A percentile compares a stretch with the other conserved stretches of the same genome.
These are phyloP conservation scores for Diaporthe aspalathi DNA, from an alignment of 2,329 filamentous ascomycete species.

Conservation along the genomic window DNA sequence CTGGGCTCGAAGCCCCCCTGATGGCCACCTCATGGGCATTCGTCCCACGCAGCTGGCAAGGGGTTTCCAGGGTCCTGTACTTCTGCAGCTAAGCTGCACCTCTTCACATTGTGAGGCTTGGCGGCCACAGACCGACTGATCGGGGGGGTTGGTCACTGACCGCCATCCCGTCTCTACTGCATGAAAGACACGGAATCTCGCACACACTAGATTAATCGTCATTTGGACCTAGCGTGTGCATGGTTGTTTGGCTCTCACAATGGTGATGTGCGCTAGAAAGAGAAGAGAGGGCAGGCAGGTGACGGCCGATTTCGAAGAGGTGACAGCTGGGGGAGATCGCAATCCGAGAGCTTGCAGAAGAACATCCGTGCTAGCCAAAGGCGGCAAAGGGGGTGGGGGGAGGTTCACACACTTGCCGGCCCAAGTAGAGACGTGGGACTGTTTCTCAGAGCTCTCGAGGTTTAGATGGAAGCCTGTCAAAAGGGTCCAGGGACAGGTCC, in stretches of 20 bases:
- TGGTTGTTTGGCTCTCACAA: slow-evolving; percentile 13
- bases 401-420: slow-evolving; percentile 7
- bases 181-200: slow-evolving; percentile 29
- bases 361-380: slow-evolving; percentile 27
- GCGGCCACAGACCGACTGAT: slow-evolving; percentile 30
- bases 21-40: slow-evolving; percentile 19
- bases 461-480: slow-evolving; percentile 28
- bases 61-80: slow-evolving; percentile 27
- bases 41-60: slow-evolving; percentile 27
- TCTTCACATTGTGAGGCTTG: slow-evolving; percentile 34
- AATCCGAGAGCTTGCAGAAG: slow-evolving; percentile 36
- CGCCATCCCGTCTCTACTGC: slow-evolving; percentile 33
- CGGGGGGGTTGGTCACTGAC: slow-evolving; percentile 30
- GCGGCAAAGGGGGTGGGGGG: too few relatives aligned
- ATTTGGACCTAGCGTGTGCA: slow-evolving; percentile 17
- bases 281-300: slow-evolving; percentile 7
- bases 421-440: slow-evolving; percentile 3
- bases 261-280: slow-evolving; percentile 28
- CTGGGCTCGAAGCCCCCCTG: slow-evolving; percentile 5
- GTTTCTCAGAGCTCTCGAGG: slow-evolving; percentile 18
- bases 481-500: slow-evolving; percentile 17
- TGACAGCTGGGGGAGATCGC: slow-evolving; percentile 33
- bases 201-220: slow-evolving; percentile 28
- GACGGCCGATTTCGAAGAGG: slow-evolving; percentile 9
- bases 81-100: slow-evolving; percentile 35